Evolutionary conservation across 768 basidiomycete genomes (phyloP).

Genomic region (Termitomyces sp.): DNA sequence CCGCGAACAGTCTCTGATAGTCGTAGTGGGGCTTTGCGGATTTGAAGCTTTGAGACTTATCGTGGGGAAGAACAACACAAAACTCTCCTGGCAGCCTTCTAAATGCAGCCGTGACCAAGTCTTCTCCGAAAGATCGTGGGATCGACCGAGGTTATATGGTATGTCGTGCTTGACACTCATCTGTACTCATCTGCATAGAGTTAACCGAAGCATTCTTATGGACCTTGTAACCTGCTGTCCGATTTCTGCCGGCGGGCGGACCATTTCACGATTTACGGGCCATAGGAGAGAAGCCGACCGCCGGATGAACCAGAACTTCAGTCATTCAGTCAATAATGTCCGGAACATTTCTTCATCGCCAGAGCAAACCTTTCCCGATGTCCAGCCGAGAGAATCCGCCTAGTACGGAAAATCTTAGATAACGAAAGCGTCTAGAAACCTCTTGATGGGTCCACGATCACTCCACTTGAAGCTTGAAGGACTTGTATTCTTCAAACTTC

Average conservation of each 20-base stretch:
- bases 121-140: neutral
- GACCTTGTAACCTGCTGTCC: too few relatives aligned
- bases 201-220: too few relatives aligned
- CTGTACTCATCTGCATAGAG: too few relatives aligned
- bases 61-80: neutral
- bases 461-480: neutral
- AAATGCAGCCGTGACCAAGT: neutral
- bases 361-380: neutral
- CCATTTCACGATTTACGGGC: neutral
- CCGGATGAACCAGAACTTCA: neutral
- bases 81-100: neutral
- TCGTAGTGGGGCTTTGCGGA: neutral
- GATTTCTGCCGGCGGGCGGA: neutral
- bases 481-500: constrained; percentile 1
- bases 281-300: neutral
- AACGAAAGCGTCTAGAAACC: neutral
- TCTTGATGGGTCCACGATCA: neutral
- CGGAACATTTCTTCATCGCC: neutral
- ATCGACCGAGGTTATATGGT: neutral
- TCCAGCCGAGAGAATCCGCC: neutral
- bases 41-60: neutral
- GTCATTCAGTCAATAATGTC: neutral
- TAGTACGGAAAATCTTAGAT: neutral
- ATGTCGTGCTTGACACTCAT: neutral
- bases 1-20: constrained; percentile 3